Conservation (phyloP, 495 filamentous ascomycete species). For the Hypomontagnella submonticulosa region DNA sequence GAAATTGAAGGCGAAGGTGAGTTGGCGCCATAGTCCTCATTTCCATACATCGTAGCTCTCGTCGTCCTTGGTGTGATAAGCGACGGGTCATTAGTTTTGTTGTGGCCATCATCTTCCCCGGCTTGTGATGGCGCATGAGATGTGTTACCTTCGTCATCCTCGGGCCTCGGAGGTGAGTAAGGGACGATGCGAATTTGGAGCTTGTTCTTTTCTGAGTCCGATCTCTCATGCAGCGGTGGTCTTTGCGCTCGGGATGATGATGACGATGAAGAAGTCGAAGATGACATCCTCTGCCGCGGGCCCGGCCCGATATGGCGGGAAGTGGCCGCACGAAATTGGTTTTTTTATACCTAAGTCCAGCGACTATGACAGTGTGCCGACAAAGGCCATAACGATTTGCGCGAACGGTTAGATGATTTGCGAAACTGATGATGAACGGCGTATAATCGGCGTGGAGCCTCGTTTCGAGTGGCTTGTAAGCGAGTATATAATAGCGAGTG, state of each 20-base stretch:
- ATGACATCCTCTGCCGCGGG: conserved; percentile 47
- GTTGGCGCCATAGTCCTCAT: conserved; percentile 49
- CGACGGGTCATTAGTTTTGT: conserved; percentile 21
- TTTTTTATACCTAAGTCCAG: conserved; percentile 30
- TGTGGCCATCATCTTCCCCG: conserved; percentile 20
- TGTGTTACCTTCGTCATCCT: conserved; percentile 43
- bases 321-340: conserved; percentile 15
- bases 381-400: conserved; percentile 41
- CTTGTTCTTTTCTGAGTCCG: conserved; percentile 65
- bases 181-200: conserved; percentile 64
- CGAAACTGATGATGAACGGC: conserved; percentile 6
- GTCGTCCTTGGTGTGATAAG: conserved; percentile 32
- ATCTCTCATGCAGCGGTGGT: conserved; percentile 65
- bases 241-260: conserved; percentile 41
- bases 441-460: conserved; percentile 24
- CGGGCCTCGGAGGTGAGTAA: conserved; percentile 59
- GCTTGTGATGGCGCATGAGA: conserved; percentile 29
- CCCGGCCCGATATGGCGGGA: conserved; percentile 26
- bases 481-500: conserved; percentile 31
- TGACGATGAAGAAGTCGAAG: conserved; percentile 43
- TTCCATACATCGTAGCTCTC: conserved; percentile 34
- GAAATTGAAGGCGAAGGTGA: conserved; percentile 49
- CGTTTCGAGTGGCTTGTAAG: conserved; percentile 24
- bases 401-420: conserved; percentile 18
- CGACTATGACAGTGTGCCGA: conserved; percentile 34